Evolutionary conservation across 148 eudicot genomes (phyloP).

Genomic region (Spergularia bocconei): DNA sequence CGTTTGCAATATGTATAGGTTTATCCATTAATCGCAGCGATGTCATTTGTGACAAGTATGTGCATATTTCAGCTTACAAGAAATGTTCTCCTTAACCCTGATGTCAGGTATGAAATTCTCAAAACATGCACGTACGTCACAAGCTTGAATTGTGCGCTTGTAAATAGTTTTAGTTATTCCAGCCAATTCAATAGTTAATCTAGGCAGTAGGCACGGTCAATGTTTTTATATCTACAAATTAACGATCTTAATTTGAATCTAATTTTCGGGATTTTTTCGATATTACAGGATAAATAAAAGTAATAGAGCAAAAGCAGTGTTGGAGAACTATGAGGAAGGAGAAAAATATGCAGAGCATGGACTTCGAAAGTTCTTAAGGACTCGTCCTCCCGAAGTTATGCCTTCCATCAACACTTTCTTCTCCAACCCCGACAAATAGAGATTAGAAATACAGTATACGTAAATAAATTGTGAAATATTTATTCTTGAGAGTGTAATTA

Average conservation of each 20-base stretch:
- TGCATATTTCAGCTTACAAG: slow-evolving; percentile 77
- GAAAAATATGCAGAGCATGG: slow-evolving; percentile 68
- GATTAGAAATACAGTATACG: neutral
- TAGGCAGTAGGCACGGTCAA: no score
- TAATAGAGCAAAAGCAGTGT: slow-evolving; percentile 46
- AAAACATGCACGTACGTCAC: neutral
- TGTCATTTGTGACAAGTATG: slow-evolving; percentile 76
- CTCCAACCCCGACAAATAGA: slow-evolving; percentile 33
- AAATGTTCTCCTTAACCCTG: slow-evolving; percentile 66
- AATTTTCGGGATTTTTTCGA: no score
- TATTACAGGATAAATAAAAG: slow-evolving; percentile 54
- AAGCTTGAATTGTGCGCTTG: neutral
- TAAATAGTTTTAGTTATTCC: no score
- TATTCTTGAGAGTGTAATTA: no score
- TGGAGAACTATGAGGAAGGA: slow-evolving; percentile 73
- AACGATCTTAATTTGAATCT: no score
- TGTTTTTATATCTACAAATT: no score
- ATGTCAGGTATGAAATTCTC: slow-evolving; percentile 55
- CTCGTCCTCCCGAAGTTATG: slow-evolving; percentile 84
- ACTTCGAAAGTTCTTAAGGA: slow-evolving; percentile 66
- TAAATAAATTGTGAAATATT: no score
- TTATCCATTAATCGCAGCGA: slow-evolving; percentile 84
- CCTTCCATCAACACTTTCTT: slow-evolving; percentile 81
- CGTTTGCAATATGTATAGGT: slow-evolving; percentile 48
- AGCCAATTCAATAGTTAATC: no score